phyloP scores from a whole-genome alignment of 768 basidiomycete species.

The Boletellus ananiceps region DNA sequence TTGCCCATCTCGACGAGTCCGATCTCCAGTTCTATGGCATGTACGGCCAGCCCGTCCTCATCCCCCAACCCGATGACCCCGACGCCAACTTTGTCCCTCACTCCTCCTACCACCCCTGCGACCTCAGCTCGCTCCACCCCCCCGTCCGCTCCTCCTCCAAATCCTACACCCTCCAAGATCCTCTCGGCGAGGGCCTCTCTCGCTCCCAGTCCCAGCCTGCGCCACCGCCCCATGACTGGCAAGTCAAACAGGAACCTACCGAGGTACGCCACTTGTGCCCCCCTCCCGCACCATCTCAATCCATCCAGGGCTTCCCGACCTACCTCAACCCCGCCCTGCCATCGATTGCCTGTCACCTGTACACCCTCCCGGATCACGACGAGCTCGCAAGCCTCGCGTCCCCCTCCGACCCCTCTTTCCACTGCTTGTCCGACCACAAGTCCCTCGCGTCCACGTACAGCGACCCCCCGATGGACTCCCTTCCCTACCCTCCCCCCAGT shows the following conservation, averaged over 20 bases:
- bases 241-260: slow-evolving; percentile 22
- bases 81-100: slow-evolving; percentile 17
- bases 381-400: neutral
- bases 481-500: slow-evolving; percentile 28
- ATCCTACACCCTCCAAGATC: slow-evolving; percentile 27
- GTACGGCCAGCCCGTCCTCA: slow-evolving; percentile 31
- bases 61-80: slow-evolving; percentile 22
- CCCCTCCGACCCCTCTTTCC: neutral
- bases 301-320: slow-evolving; percentile 3
- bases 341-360: slow-evolving; percentile 10
- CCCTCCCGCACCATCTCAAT: slow-evolving; percentile 4
- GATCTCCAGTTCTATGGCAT: slow-evolving; percentile 31
- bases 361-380: slow-evolving; percentile 16
- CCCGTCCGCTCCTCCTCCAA: slow-evolving; percentile 12
- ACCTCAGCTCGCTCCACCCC: neutral
- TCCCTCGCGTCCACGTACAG: neutral
- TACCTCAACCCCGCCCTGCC: slow-evolving; percentile 15
- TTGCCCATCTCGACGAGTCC: slow-evolving; percentile 28
- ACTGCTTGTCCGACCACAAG: neutral
- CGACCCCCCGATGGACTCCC: slow-evolving; percentile 30
- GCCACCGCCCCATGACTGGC: slow-evolving; percentile 12
- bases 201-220: neutral
- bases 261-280: slow-evolving; percentile 17
- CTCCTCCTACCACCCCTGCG: slow-evolving; percentile 2
- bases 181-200: slow-evolving; percentile 19